Evolutionary conservation across 352 stramenopile genomes (phyloP), one percentile per base, ranked within the genome.

Genomic region (Pythium biforme): DNA sequence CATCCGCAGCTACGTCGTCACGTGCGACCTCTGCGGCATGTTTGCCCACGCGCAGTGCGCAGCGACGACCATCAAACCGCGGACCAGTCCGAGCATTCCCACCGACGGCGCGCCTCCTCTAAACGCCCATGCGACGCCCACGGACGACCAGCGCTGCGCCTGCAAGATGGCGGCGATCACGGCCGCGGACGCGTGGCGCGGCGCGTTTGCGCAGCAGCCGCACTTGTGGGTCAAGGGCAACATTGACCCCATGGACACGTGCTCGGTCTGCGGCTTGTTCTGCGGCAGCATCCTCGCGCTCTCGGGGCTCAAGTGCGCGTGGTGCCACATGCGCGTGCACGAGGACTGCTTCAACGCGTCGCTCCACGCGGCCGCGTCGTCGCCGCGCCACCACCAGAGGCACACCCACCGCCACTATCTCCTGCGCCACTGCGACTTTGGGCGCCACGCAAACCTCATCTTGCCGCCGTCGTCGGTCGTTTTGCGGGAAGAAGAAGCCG

Each of bases 1-100:
- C 52, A 93, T 93, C 67, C 82, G 84, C 64, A 93, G 84, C 67
- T 92, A 93, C 62, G 84, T 93, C 22, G 84, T 92, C 59, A 92
- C 75, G 62, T 93, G 84, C 65, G 84, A 93, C 51, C 85, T 93
- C 63, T 93, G 84, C 68, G 82, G 84, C 49, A 93, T 92, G 79
- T 89, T 83, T 57, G 84, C 84, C 17, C 84, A 92, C 62, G 84
- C 80, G 7, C 82, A 89, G 54, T 93, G 84, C 55, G 84, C 81
- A 0, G 79, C 78, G 19, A 74, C 71, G 17, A 83, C 75, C 12
- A 76, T 79, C 69, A 76, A 70, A 49, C 75, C 72, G 64, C 65
- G 58, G 70, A 47, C 41, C 61, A 26, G 56, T 26, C 37, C 27
- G 43, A 45, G 15, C 33, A 26, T 1, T 34, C 20, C 25, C n/a